Conservation (phyloP, 306 rosid species). For the Alnus glutinosa region DNA sequence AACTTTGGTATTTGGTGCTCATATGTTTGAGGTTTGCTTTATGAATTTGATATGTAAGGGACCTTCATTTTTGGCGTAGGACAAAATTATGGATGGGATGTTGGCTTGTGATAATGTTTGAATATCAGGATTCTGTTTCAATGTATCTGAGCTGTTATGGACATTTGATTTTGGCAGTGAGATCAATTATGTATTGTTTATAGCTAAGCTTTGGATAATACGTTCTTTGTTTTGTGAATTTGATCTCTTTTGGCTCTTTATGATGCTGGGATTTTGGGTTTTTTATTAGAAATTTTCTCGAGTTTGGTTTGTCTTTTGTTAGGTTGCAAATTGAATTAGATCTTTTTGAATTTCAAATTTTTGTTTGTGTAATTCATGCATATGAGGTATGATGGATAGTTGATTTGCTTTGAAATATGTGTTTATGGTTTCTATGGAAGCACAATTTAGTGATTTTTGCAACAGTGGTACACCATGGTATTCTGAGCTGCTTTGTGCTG, state of each 20-base stretch:
- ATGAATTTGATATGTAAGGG: background rate
- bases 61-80: background rate
- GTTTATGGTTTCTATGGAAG: background rate
- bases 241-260: background rate
- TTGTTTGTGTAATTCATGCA: background rate
- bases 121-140: background rate
- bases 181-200: background rate
- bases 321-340: background rate
- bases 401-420: background rate
- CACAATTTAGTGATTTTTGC: background rate
- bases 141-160: background rate
- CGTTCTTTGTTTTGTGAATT: background rate
- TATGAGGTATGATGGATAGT: background rate
- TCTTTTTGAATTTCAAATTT: background rate
- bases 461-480: background rate
- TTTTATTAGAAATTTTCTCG: background rate
- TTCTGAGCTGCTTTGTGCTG: conserved; percentile 8
- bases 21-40: background rate
- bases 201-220: background rate
- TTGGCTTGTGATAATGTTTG: background rate
- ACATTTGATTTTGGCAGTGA: background rate
- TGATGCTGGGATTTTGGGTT: background rate
- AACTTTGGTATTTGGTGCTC: background rate
- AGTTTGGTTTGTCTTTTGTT: background rate
- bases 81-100: background rate